Conservation (phyloP, 2,329 filamentous ascomycete genomes). For the Colletotrichum limetticola region DNA sequence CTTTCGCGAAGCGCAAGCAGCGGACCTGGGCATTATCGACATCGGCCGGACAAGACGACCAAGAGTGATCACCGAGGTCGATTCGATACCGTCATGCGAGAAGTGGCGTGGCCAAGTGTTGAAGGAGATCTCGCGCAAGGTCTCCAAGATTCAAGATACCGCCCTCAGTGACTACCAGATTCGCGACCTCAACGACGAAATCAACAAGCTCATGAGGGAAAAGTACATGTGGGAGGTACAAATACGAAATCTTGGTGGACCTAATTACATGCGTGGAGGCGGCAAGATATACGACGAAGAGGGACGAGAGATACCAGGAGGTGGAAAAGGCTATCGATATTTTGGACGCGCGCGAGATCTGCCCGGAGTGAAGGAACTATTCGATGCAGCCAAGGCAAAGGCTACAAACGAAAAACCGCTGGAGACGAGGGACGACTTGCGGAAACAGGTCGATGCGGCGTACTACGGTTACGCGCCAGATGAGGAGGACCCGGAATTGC, state of each 20-base stretch:
- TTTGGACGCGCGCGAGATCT: slow-evolving; percentile 91
- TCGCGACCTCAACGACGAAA: slow-evolving; percentile 97
- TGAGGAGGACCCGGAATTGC: slow-evolving; percentile 85
- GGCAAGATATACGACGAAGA: slow-evolving; percentile 79
- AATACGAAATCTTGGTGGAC: slow-evolving; percentile 94
- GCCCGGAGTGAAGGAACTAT: slow-evolving; percentile 95
- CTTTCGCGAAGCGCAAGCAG: slow-evolving; percentile 97
- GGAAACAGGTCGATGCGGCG: slow-evolving; percentile 85
- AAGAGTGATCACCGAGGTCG: slow-evolving; percentile 88
- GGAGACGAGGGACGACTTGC: slow-evolving; percentile 75
- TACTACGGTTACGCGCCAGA: slow-evolving; percentile 97
- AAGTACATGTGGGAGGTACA: slow-evolving; percentile 99
- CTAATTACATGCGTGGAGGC: slow-evolving; percentile 89
- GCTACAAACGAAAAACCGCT: slow-evolving; percentile 69
- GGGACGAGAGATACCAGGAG: slow-evolving; percentile 76
- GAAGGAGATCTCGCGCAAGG: slow-evolving; percentile 96
- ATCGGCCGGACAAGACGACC: slow-evolving; percentile 89
- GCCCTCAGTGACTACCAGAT: slow-evolving; percentile 97
- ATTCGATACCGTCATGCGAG: slow-evolving; percentile 87
- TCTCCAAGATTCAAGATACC: slow-evolving; percentile 92
- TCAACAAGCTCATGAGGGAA: slow-evolving; percentile 98
- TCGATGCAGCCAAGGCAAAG: slow-evolving; percentile 75
- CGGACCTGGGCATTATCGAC: slow-evolving; percentile 96
- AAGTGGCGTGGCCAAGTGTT: slow-evolving; percentile 98
- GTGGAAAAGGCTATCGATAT: slow-evolving; percentile 92